Evolutionary conservation across 2,329 filamentous ascomycete species (phyloP).

Genomic region (Alternaria alternata): DNA sequence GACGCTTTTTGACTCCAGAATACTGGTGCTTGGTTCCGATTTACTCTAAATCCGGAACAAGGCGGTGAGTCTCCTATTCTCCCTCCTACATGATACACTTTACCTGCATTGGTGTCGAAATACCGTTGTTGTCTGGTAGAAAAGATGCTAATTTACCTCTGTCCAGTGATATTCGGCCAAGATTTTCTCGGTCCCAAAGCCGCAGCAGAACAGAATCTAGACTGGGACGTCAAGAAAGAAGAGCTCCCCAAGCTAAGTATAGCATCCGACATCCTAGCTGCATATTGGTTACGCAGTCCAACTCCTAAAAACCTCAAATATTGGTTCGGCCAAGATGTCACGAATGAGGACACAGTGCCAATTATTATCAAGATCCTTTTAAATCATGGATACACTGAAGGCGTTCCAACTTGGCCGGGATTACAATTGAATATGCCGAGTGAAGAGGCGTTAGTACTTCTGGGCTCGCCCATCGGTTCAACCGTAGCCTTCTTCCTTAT

Average conservation of each 20-base stretch:
- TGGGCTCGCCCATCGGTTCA: neutral
- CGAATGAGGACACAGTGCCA: neutral
- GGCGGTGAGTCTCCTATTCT: neutral
- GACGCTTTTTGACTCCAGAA: neutral
- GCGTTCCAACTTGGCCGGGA: neutral
- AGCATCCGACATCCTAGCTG: slow-evolving; percentile 1
- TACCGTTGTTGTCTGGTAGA: neutral
- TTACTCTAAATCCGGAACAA: neutral
- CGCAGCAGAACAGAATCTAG: neutral
- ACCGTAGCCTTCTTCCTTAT: neutral
- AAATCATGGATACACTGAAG: neutral
- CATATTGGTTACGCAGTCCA: slow-evolving; percentile 1
- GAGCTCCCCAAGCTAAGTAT: neutral
- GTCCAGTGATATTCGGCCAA: neutral
- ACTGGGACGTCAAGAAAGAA: neutral
- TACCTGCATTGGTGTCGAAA: neutral
- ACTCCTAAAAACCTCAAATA: neutral
- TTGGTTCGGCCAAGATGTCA: neutral
- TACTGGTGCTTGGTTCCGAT: neutral
- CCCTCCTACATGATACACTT: neutral
- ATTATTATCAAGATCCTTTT: neutral
- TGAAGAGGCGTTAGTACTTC: neutral
- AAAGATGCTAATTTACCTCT: neutral
- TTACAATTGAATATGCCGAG: neutral
- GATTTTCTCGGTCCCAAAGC: neutral